These are phyloP conservation scores for Venturia asperata DNA, from an alignment of 2,329 filamentous ascomycete species.

Conservation along the genomic window DNA sequence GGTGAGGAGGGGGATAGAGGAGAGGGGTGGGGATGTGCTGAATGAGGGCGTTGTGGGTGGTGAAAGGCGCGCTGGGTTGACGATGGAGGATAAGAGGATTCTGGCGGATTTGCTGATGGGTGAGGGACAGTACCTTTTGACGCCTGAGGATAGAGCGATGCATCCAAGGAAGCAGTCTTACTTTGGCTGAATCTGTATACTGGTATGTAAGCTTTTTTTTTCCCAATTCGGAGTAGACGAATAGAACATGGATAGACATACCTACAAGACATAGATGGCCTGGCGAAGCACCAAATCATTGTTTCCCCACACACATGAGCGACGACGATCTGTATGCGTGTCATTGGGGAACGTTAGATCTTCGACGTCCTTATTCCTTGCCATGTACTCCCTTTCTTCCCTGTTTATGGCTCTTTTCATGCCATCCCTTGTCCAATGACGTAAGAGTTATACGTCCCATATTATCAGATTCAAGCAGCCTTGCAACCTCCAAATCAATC, in stretches of 20 bases:
- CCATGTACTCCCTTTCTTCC: conserved; percentile 1
- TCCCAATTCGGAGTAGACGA: too few species aligned
- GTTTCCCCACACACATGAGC: background rate
- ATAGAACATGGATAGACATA: background rate
- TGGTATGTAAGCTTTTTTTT: too few species aligned
- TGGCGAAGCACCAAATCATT: too few species aligned
- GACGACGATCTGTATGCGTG: background rate
- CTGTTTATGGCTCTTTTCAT: background rate
- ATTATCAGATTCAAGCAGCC: background rate
- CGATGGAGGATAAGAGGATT: background rate
- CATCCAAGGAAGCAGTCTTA: background rate
- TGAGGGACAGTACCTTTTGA: background rate
- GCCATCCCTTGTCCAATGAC: background rate
- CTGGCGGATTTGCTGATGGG: background rate
- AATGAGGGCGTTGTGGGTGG: background rate
- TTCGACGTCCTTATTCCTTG: background rate
- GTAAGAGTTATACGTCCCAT: background rate
- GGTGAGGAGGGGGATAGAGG: background rate
- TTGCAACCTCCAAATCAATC: background rate
- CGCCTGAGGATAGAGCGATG: background rate
- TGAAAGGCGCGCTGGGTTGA: background rate
- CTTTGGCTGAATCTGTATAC: background rate
- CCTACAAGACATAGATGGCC: too few species aligned
- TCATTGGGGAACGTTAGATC: background rate
- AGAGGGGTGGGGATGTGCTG: background rate